Evolutionary conservation across 805 yeast genomes (phyloP).

Genomic region (Wickerhamomyces ciferrii): DNA sequence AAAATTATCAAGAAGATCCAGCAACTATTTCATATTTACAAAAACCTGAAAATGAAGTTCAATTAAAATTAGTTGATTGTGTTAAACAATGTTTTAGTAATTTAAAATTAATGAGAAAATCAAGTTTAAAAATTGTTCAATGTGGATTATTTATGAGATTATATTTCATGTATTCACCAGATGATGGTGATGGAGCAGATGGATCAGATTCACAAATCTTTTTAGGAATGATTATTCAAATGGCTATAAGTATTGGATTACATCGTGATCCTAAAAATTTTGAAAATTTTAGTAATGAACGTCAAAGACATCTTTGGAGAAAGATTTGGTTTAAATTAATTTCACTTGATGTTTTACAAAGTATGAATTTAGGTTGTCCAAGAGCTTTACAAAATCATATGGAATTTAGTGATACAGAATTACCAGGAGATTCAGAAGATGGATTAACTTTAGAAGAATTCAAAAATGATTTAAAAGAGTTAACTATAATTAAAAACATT

Average conservation of each 20-base stretch:
- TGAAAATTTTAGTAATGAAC: slow-evolving; percentile 34
- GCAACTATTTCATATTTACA: slow-evolving; percentile 21
- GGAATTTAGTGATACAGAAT: slow-evolving; percentile 36
- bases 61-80: slow-evolving; percentile 36
- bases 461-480: slow-evolving; percentile 32
- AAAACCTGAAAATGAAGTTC: slow-evolving; percentile 34
- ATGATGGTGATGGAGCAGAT: slow-evolving; percentile 52
- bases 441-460: slow-evolving; percentile 14
- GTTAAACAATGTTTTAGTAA: slow-evolving; percentile 39
- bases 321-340: slow-evolving; percentile 51
- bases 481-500: slow-evolving; percentile 41
- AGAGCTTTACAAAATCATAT: slow-evolving; percentile 30
- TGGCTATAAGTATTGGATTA: slow-evolving; percentile 63
- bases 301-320: slow-evolving; percentile 44
- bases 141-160: slow-evolving; percentile 52
- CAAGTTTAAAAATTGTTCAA: slow-evolving; percentile 49
- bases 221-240: slow-evolving; percentile 52
- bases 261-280: slow-evolving; percentile 63
- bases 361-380: slow-evolving; percentile 35
- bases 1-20: slow-evolving; percentile 16
- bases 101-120: slow-evolving; percentile 35
- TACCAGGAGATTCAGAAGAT: slow-evolving; percentile 29
- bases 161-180: slow-evolving; percentile 53
- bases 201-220: slow-evolving; percentile 55
- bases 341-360: slow-evolving; percentile 36